phyloP scores from a whole-genome alignment of 306 rosid species.

The Morella rubra region DNA sequence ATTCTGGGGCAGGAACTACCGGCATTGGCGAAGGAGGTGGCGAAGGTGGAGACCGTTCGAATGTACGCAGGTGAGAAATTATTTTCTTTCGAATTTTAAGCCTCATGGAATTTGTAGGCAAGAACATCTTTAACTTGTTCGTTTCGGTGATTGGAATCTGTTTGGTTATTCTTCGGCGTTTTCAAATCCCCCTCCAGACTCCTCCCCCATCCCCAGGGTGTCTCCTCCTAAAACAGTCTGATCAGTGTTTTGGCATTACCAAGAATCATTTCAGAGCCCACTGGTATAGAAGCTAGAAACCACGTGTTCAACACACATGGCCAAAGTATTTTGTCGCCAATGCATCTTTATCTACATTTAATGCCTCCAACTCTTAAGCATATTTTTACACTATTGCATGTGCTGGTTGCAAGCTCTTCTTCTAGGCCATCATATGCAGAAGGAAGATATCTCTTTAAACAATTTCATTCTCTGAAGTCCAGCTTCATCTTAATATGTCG shows the following conservation, averaged over 20 bases:
- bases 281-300: neutral
- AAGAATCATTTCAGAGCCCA: neutral
- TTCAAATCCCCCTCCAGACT: neutral
- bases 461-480: neutral
- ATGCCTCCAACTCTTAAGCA: neutral
- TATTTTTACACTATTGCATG: neutral
- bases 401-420: neutral
- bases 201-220: neutral
- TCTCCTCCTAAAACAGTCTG: neutral
- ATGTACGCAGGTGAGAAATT: conserved; percentile 63
- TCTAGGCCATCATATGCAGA: neutral
- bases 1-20: conserved; percentile 79
- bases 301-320: neutral
- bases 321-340: neutral
- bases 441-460: neutral
- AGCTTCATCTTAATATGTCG: neutral
- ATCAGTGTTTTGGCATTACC: neutral
- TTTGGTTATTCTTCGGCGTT: neutral
- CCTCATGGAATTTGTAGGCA: too few relatives aligned
- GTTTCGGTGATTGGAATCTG: neutral
- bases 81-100: neutral
- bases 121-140: neutral
- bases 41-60: conserved; percentile 80
- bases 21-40: conserved; percentile 88
- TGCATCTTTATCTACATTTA: neutral